Evolutionary conservation across 116 monocot species (phyloP).

Genomic region (Zostera marina): DNA sequence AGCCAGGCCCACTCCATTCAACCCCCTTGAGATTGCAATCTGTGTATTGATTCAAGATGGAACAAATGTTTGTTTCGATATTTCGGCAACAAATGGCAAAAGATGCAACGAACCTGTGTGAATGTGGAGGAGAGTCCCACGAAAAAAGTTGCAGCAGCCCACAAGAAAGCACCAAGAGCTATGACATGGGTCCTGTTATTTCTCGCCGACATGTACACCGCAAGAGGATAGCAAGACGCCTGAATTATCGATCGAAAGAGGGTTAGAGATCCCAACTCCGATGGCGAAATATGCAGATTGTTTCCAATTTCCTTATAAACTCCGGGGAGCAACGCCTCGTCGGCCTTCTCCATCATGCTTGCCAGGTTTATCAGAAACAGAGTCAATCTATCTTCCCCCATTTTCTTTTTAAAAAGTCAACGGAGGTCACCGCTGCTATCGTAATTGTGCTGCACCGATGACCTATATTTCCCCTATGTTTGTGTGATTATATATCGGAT

Average conservation of each 20-base stretch:
- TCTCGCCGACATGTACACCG: conserved; percentile 59
- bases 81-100: background rate
- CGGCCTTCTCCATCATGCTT: conserved; percentile 85
- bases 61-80: background rate
- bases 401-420: too few species aligned
- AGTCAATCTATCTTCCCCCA: conserved; percentile 25
- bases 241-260: conserved; percentile 79
- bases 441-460: background rate
- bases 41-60: conserved; percentile 6
- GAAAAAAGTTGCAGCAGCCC: conserved; percentile 86
- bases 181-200: conserved; percentile 71
- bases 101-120: conserved; percentile 31
- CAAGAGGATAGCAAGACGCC: conserved; percentile 71
- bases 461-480: too few species aligned
- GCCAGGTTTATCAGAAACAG: conserved; percentile 75
- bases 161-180: conserved; percentile 79
- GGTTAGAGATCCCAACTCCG: conserved; percentile 65
- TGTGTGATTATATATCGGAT: too few species aligned
- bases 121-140: conserved; percentile 75
- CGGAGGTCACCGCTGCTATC: background rate
- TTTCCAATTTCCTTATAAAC: conserved; percentile 80
- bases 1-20: conserved; percentile 78
- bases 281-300: conserved; percentile 40
- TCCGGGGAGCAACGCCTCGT: conserved; percentile 79
- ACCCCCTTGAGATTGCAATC: conserved; percentile 70